A percentile compares a stretch with the other conserved stretches of the same genome.
phyloP scores from a whole-genome alignment of 768 basidiomycete genomes.

The Rhizopogon sp. region DNA sequence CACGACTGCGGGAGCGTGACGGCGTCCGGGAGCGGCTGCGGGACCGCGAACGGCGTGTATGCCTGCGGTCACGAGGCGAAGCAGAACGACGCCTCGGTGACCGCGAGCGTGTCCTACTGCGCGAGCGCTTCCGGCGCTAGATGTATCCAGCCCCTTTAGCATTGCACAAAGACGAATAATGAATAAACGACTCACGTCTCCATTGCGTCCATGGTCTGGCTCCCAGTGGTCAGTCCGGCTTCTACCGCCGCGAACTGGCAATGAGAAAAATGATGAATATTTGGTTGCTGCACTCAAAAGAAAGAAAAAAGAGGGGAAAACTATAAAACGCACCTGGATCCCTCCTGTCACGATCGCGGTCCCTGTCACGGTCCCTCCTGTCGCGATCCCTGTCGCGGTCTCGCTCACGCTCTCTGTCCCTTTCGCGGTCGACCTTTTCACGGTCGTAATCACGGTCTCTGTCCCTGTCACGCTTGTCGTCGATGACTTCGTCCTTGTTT shows the following conservation, averaged over 20 bases:
- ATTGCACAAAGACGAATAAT: not conserved
- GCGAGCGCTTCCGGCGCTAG: conserved; percentile 67
- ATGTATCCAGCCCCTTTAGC: not conserved
- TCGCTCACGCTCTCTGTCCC: conserved; percentile 36
- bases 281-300: not conserved
- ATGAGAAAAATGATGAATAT: conserved; percentile 5
- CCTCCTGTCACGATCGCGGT: conserved; percentile 45
- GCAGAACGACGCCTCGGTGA: conserved; percentile 61
- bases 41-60: conserved; percentile 53
- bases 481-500: conserved; percentile 59
- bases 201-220: conserved; percentile 70
- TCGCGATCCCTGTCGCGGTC: conserved; percentile 44
- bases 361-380: conserved; percentile 36
- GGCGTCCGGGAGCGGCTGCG: conserved; percentile 59
- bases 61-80: conserved; percentile 53
- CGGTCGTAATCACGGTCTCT: conserved; percentile 30
- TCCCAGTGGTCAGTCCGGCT: conserved; percentile 74
- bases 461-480: conserved; percentile 50
- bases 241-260: conserved; percentile 35
- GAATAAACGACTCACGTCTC: conserved; percentile 47
- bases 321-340: conserved; percentile 46
- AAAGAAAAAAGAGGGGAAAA: not conserved
- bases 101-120: conserved; percentile 62
- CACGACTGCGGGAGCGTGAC: conserved; percentile 50
- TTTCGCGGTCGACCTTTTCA: conserved; percentile 33